Evolutionary conservation across 352 stramenopile species (phyloP), one percentile per base, ranked within the genome.

Genomic region (Phytopythium sindhum): DNA sequence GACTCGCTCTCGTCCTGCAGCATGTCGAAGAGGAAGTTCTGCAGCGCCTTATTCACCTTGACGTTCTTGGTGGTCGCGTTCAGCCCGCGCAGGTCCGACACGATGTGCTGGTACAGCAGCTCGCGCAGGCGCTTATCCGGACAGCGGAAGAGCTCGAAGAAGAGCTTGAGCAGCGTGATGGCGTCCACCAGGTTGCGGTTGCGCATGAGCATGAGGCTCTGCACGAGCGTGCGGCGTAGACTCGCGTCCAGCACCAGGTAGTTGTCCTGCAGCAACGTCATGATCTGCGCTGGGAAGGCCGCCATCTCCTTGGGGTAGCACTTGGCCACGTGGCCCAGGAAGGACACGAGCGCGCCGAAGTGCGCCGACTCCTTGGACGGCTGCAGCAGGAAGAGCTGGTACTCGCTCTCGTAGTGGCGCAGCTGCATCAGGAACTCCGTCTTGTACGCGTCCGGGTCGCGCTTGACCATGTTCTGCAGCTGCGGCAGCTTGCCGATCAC

Each of bases 381-480:
- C 73, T 97, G 90, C 39, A 99, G 81, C 64, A 95, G 78, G 66
- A 99, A 97, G 63, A 99, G 95, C 64, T 96, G 84, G 67, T 98
- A 92, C 75, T 99, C 91, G 66, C 91, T 98, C 73, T 98, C 80
- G 66, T 98, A 98, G 76, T 98, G 96, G 41, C 93, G 93, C 58
- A 96, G 63, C 80, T 99, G 97, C 75, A 98, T 97, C 70, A 98
- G 84, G 78, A 99, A 99, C 81, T 99, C 98, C 60, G 96, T 94
- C 56, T 87, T 82, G 83, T 99, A 99, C 57, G 88, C 95, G 47
- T 85, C 66, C 11, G 97, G 96, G 74, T 99, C 97, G 35, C 98
- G 91, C 83, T 99, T 99, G 41, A 99, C 97, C 69, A 99, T 92
- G 83, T 99, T 99, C 86, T 99, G 97, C 53, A 99, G 85, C 81